Evolutionary conservation across 371 early-diverging fungal genomes (phyloP).

Genomic region (Fennellomyces sp.): DNA sequence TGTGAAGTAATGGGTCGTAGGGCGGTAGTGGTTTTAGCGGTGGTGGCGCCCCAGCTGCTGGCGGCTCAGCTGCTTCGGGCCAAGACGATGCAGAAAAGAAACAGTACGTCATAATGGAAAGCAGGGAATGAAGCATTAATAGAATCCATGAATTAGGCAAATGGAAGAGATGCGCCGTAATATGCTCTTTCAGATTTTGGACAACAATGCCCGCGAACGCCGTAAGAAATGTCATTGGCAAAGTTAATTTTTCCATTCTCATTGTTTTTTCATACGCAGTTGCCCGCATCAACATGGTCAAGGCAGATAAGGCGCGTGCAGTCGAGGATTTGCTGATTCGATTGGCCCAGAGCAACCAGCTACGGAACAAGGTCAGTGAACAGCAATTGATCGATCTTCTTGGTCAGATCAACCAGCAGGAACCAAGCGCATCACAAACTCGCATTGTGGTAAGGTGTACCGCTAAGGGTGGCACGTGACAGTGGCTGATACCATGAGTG

Average conservation of each 20-base stretch:
- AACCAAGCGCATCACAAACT: slow-evolving; percentile 58
- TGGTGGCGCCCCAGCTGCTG: slow-evolving; percentile 12
- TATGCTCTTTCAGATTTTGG: slow-evolving; percentile 84
- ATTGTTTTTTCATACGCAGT: slow-evolving; percentile 43
- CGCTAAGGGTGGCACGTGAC: no score
- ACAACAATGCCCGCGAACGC: slow-evolving; percentile 85
- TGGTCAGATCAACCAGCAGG: slow-evolving; percentile 80
- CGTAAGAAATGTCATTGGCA: slow-evolving; percentile 39
- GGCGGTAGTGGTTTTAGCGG: not conserved
- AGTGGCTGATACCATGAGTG: no score
- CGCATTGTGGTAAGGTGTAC: slow-evolving; percentile 72
- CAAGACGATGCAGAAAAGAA: slow-evolving; percentile 55
- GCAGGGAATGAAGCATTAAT: not conserved
- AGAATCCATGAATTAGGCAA: slow-evolving; percentile 49
- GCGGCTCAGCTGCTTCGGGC: slow-evolving; percentile 4
- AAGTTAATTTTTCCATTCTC: not conserved
- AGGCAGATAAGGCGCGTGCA: slow-evolving; percentile 85
- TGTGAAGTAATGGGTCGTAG: not conserved
- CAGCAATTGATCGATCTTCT: slow-evolving; percentile 84
- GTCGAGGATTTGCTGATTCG: slow-evolving; percentile 90
- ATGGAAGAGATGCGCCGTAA: slow-evolving; percentile 85
- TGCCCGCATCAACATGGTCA: slow-evolving; percentile 89
- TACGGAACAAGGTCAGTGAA: slow-evolving; percentile 83
- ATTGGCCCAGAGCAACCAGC: slow-evolving; percentile 87
- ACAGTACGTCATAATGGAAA: slow-evolving; percentile 23